A percentile compares a stretch with the other conserved stretches of the same genome.
Evolutionary conservation across 2,329 filamentous ascomycete species (phyloP).

Genomic region (Myriangium duriaei): DNA sequence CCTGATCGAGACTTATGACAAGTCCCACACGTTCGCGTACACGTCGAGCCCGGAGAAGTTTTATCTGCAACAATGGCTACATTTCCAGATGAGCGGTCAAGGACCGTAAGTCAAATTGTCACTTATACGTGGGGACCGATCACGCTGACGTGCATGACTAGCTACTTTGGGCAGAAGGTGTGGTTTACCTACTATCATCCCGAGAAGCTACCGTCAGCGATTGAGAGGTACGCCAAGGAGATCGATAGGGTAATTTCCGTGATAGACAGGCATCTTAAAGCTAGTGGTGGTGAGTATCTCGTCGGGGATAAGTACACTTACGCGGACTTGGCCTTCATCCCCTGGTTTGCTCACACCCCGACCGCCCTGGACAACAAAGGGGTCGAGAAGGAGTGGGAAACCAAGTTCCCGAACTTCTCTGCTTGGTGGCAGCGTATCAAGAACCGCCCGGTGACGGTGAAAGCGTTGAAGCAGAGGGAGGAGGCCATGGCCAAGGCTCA

Average conservation of each 20-base stretch:
- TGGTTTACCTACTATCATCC: constrained; percentile 28
- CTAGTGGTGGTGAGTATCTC: constrained; percentile 23
- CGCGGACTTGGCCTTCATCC: constrained; percentile 28
- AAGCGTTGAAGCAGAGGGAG: constrained; percentile 16
- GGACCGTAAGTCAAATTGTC: neutral
- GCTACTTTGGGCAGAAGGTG: constrained; percentile 32
- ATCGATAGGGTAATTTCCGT: constrained; percentile 35
- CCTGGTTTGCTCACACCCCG: constrained; percentile 19
- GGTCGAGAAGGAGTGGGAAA: constrained; percentile 11
- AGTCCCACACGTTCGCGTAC: constrained; percentile 30
- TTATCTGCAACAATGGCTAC: constrained; percentile 27
- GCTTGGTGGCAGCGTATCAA: constrained; percentile 12
- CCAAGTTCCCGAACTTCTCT: constrained; percentile 12
- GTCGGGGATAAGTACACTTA: constrained; percentile 33
- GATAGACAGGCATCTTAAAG: constrained; percentile 29
- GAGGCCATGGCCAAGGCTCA: constrained; percentile 13
- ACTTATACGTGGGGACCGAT: no score
- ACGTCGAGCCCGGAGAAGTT: constrained; percentile 24
- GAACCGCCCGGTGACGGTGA: constrained; percentile 12
- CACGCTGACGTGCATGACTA: constrained; percentile 9
- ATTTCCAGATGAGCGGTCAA: constrained; percentile 7
- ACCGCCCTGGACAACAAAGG: constrained; percentile 11
- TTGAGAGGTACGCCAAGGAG: constrained; percentile 36
- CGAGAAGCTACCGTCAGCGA: constrained; percentile 34
- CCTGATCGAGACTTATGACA: constrained; percentile 33